Evolutionary conservation across 352 stramenopile genomes (phyloP).

Genomic region (Globisporangium lucens): DNA sequence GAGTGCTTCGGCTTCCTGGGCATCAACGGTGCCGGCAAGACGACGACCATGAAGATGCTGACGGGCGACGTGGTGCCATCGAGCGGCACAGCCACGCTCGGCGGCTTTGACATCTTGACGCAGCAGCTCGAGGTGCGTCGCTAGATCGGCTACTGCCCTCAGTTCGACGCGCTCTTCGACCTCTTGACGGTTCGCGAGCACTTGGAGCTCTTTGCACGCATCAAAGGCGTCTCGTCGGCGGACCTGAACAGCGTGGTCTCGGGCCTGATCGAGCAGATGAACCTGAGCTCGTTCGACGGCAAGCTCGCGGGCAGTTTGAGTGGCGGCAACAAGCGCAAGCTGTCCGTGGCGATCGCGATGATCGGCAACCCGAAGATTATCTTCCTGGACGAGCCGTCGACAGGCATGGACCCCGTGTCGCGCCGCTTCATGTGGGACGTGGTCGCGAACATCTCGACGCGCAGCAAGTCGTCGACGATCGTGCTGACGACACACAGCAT

Average conservation of each 20-base stretch:
- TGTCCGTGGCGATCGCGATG: slow-evolving; percentile 92
- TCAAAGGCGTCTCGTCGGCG: slow-evolving; percentile 74
- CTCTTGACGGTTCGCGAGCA: slow-evolving; percentile 85
- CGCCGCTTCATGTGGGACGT: slow-evolving; percentile 91
- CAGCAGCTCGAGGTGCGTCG: slow-evolving; percentile 70
- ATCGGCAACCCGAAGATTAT: slow-evolving; percentile 90
- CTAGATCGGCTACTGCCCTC: slow-evolving; percentile 91
- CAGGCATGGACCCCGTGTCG: slow-evolving; percentile 91
- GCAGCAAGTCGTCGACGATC: slow-evolving; percentile 7
- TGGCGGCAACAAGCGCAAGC: slow-evolving; percentile 92
- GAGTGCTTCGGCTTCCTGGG: slow-evolving; percentile 95
- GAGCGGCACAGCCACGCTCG: slow-evolving; percentile 43
- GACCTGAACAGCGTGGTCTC: slow-evolving; percentile 49
- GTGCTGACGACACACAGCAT: slow-evolving; percentile 11
- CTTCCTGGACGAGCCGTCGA: slow-evolving; percentile 87
- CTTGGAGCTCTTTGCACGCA: slow-evolving; percentile 83
- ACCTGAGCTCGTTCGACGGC: slow-evolving; percentile 61
- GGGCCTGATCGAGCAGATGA: slow-evolving; percentile 72
- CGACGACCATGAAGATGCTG: slow-evolving; percentile 95
- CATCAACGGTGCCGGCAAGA: slow-evolving; percentile 95
- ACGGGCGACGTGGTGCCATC: slow-evolving; percentile 82
- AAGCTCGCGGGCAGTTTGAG: slow-evolving; percentile 70
- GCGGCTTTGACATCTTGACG: slow-evolving; percentile 70
- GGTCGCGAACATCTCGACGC: slow-evolving; percentile 57
- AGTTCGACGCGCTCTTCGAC: slow-evolving; percentile 87